phyloP scores from a whole-genome alignment of 257 asterid species.

The Solanum appendiculatum region DNA sequence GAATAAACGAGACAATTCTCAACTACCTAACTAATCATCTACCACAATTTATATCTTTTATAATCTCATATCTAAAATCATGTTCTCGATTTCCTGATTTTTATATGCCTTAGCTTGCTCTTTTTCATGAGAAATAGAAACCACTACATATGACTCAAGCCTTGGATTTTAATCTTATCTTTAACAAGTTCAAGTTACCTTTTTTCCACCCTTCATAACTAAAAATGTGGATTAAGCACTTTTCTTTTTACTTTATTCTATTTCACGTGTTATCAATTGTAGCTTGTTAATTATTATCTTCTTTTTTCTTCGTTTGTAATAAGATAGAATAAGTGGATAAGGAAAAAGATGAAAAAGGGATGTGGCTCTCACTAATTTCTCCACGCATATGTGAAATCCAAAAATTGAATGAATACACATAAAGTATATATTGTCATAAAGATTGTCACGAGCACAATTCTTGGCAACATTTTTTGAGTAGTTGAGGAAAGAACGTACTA shows the following conservation, averaged over 20 bases:
- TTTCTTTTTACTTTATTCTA: not conserved
- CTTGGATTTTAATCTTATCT: not conserved
- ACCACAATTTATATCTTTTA: fast-evolving
- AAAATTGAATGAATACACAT: not conserved
- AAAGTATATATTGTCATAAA: not conserved
- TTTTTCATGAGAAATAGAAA: not conserved
- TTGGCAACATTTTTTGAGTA: not conserved
- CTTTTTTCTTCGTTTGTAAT: not conserved
- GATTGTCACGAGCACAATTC: not conserved
- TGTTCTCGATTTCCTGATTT: too few relatives aligned
- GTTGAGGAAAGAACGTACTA: not conserved
- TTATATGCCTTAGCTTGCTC: not conserved
- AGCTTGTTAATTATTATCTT: not conserved
- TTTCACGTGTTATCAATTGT: not conserved
- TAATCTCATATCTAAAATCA: not conserved
- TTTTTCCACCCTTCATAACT: not conserved
- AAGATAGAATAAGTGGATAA: not conserved
- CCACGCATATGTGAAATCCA: not conserved
- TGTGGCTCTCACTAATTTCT: not conserved
- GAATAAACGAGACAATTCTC: not conserved
- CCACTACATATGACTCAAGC: not conserved
- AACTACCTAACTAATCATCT: not conserved
- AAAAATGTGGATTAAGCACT: not conserved
- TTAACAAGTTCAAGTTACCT: not conserved
- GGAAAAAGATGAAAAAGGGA: not conserved